Evolutionary conservation across 2,329 filamentous ascomycete genomes (phyloP).

Genomic region (Xylogone sp.): DNA sequence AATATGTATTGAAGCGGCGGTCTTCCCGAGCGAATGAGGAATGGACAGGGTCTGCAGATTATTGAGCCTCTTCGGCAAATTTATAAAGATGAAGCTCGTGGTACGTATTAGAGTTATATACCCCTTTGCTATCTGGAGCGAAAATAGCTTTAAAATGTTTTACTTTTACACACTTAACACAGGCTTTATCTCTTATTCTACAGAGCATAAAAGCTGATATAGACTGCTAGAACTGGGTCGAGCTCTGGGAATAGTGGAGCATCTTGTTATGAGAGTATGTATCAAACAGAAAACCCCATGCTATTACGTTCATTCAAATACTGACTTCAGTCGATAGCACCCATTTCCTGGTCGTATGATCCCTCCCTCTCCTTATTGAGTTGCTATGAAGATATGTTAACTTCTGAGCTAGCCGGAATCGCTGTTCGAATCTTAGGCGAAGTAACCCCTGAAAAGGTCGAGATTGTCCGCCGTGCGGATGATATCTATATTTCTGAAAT

Average conservation of each 20-base stretch:
- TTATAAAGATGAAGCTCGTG: conserved; percentile 79
- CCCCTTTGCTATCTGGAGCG: conserved; percentile 2
- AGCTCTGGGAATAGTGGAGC: conserved; percentile 65
- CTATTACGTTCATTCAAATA: conserved; percentile 4
- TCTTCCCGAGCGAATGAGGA: conserved; percentile 53
- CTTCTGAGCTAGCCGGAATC: neutral
- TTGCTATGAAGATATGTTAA: conserved; percentile 4
- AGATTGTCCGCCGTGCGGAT: conserved; percentile 75
- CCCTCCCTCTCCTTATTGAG: conserved; percentile 2
- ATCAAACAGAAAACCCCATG: neutral
- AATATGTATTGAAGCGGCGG: conserved; percentile 42
- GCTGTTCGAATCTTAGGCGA: conserved; percentile 64
- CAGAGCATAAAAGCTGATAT: conserved; percentile 2
- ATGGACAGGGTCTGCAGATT: conserved; percentile 53
- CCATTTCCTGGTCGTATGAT: conserved; percentile 6
- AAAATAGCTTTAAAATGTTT: conserved; percentile 1
- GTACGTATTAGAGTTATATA: neutral
- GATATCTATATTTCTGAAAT: conserved; percentile 77
- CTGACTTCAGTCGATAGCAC: conserved; percentile 2
- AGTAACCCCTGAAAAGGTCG: conserved; percentile 73
- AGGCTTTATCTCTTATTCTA: conserved; percentile 2
- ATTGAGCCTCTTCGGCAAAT: conserved; percentile 77
- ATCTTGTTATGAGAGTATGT: conserved; percentile 63
- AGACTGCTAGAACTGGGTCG: conserved; percentile 50
- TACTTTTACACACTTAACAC: conserved; percentile 2